Evolutionary conservation across 805 yeast species (phyloP).

Genomic region (Ogataea minuta): DNA sequence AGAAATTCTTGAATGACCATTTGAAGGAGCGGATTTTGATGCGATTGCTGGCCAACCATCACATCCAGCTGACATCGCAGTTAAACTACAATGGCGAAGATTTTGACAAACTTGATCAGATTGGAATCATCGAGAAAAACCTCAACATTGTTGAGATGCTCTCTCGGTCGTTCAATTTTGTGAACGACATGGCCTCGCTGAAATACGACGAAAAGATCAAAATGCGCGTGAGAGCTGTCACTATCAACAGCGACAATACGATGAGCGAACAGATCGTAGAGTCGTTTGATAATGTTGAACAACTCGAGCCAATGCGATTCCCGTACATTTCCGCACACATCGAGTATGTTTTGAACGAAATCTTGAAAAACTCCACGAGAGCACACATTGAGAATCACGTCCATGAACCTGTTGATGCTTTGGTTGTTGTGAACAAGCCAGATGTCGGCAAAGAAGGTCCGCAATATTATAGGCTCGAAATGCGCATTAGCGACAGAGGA

Average conservation of each 20-base stretch:
- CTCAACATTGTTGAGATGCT: constrained; percentile 63
- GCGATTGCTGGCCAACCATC: constrained; percentile 85
- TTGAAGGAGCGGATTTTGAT: constrained; percentile 81
- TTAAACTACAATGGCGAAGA: constrained; percentile 37
- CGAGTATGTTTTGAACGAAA: constrained; percentile 83
- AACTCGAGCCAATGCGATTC: constrained; percentile 42
- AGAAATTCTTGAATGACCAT: constrained; percentile 65
- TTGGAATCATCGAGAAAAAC: constrained; percentile 67
- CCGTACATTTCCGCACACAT: constrained; percentile 87
- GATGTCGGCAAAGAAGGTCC: constrained; percentile 25
- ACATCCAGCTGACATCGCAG: constrained; percentile 56
- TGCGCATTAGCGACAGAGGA: constrained; percentile 82
- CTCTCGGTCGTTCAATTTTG: constrained; percentile 65
- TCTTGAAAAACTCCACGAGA: constrained; percentile 81
- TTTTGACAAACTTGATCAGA: constrained; percentile 40
- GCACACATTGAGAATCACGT: constrained; percentile 77
- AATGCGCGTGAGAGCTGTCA: constrained; percentile 47
- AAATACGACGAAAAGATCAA: constrained; percentile 78
- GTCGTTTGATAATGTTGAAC: constrained; percentile 26
- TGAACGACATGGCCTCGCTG: constrained; percentile 77
- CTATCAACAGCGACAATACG: constrained; percentile 30
- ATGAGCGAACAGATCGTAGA: constrained; percentile 33
- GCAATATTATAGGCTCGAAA: constrained; percentile 44
- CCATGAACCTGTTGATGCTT: constrained; percentile 44
- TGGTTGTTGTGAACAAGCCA: constrained; percentile 40